Evolutionary conservation across 2,329 filamentous ascomycete species (phyloP).

Genomic region (Neoarthrinium moseri): DNA sequence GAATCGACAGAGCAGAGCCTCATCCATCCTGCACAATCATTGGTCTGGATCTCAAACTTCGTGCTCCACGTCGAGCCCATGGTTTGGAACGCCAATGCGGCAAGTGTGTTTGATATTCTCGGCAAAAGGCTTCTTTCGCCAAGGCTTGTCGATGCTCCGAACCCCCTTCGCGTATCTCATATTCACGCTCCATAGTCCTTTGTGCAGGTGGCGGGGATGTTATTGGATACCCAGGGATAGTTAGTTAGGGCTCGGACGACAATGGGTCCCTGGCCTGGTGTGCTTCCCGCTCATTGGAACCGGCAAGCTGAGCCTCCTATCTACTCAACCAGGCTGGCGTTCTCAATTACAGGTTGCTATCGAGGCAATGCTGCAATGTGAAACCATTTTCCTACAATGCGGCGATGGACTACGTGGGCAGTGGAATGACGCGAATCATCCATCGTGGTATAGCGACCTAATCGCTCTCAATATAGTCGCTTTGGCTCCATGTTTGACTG

Average conservation of each 20-base stretch:
- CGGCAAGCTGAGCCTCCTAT: background rate
- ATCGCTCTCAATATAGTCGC: background rate
- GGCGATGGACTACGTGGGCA: background rate
- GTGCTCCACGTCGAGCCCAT: background rate
- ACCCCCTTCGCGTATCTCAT: background rate
- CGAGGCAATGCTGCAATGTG: too few species aligned
- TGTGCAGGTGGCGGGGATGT: background rate
- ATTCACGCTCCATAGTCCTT: background rate
- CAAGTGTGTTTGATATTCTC: conserved; percentile 13
- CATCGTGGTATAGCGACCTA: background rate
- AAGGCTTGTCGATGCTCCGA: background rate
- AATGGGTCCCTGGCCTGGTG: too few species aligned
- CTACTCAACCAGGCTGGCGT: too few species aligned
- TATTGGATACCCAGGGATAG: background rate
- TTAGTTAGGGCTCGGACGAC: too few species aligned
- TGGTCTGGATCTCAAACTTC: background rate
- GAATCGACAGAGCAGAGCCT: conserved; percentile 7
- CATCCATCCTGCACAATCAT: conserved; percentile 2
- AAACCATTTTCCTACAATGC: conserved; percentile 8
- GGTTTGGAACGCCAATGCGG: conserved; percentile 12
- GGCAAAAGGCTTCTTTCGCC: conserved; percentile 6
- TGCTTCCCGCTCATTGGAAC: too few species aligned
- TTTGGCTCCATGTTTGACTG: background rate
- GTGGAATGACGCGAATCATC: too few species aligned
- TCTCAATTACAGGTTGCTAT: too few species aligned